Percentiles rank a stretch among this genome's conserved stretches.
phyloP scores from a whole-genome alignment of 305 asterid species.

The Fraxinus sp. region DNA sequence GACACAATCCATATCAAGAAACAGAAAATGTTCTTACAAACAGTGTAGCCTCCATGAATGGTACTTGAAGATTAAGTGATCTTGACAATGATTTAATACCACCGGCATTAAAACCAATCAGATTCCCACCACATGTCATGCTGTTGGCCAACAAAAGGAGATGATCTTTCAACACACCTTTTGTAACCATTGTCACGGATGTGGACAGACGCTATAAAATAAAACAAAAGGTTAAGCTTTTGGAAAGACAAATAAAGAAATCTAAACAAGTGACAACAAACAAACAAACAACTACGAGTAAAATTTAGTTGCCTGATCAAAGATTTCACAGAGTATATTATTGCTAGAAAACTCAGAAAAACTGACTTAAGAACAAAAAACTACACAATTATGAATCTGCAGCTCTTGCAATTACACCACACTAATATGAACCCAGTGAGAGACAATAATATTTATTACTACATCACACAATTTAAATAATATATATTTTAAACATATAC shows the following conservation, averaged over 20 bases:
- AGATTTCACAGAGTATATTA: not conserved
- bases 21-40: slow-evolving; percentile 56
- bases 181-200: slow-evolving; percentile 93
- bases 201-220: slow-evolving; percentile 76
- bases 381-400: not conserved
- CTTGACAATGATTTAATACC: slow-evolving; percentile 85
- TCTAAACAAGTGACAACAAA: slow-evolving; percentile 1
- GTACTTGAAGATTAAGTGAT: slow-evolving; percentile 77
- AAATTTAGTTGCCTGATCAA: slow-evolving; percentile 18
- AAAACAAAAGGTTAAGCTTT: slow-evolving; percentile 21
- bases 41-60: slow-evolving; percentile 86
- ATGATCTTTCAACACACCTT: slow-evolving; percentile 96
- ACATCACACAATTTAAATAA: not conserved
- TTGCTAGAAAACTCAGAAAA: not conserved
- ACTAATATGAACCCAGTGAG: not conserved
- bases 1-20: slow-evolving; percentile 10
- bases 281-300: not conserved
- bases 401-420: not conserved
- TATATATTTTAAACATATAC: not conserved
- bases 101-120: slow-evolving; percentile 88
- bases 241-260: not conserved
- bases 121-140: slow-evolving; percentile 89
- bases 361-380: not conserved
- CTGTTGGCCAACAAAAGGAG: slow-evolving; percentile 82
- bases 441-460: not conserved